Percentiles rank a stretch among this genome's conserved stretches.
Evolutionary conservation across 2,329 filamentous ascomycete genomes (phyloP).

Genomic region (Zelopaecilomyces penicillatus): DNA sequence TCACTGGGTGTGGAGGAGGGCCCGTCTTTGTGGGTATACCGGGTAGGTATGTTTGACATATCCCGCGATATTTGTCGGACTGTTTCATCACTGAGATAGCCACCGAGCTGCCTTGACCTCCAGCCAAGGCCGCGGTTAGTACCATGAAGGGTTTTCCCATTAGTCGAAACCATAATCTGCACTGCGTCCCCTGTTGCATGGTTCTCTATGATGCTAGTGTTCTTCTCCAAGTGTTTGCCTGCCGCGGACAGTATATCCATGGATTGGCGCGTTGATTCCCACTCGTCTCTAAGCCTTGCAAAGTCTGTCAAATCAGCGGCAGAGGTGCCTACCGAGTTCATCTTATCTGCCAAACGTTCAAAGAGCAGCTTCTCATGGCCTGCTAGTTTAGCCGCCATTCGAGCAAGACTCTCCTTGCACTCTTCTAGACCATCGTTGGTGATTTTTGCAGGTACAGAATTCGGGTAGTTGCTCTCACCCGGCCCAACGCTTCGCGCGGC

Average conservation of each 20-base stretch:
- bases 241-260: constrained; percentile 9
- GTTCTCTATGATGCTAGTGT: constrained; percentile 13
- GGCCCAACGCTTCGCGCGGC: neutral
- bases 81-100: constrained; percentile 11
- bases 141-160: constrained; percentile 11
- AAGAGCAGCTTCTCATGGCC: constrained; percentile 4
- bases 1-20: neutral
- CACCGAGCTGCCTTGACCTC: constrained; percentile 10
- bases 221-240: constrained; percentile 7
- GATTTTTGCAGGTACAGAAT: constrained; percentile 5
- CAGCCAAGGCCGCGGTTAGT: constrained; percentile 12
- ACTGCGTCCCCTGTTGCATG: constrained; percentile 13
- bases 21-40: neutral
- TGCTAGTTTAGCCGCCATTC: constrained; percentile 1
- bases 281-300: constrained; percentile 8
- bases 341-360: neutral
- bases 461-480: neutral
- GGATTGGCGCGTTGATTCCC: constrained; percentile 8
- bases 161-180: constrained; percentile 12
- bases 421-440: constrained; percentile 7
- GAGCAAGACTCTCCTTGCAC: constrained; percentile 7
- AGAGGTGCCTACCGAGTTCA: neutral
- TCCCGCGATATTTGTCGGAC: constrained; percentile 12
- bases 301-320: constrained; percentile 3
- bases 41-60: neutral